These are phyloP conservation scores for Talaromyces sp. DNA, from an alignment of 2,329 filamentous ascomycete genomes.

Conservation along the genomic window DNA sequence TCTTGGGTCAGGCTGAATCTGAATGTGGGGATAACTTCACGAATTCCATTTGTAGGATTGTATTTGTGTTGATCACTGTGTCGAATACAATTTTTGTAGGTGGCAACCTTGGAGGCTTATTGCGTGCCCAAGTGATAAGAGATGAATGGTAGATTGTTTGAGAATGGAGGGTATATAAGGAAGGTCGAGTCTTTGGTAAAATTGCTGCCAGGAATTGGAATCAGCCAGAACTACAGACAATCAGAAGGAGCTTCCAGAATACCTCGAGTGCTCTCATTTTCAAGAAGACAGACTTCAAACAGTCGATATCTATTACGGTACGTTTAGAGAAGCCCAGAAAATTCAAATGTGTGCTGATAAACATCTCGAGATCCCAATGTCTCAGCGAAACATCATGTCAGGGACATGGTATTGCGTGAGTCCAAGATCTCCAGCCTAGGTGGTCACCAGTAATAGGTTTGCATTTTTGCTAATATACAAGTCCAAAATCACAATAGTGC, in stretches of 20 bases:
- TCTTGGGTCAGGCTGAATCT: background rate
- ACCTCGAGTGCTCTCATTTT: no score
- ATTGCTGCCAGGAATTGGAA: background rate
- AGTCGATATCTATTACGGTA: background rate
- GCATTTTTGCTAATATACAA: background rate
- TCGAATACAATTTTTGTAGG: background rate
- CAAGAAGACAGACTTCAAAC: background rate
- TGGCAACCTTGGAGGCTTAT: no score
- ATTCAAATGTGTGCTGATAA: no score
- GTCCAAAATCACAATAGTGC: background rate
- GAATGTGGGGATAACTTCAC: slow-evolving; percentile 18
- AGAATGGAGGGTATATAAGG: background rate
- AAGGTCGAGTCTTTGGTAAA: background rate
- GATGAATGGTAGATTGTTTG: background rate
- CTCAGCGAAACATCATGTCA: background rate
- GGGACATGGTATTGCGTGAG: background rate
- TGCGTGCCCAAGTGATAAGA: background rate
- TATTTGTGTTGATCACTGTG: background rate
- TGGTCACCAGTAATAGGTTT: background rate
- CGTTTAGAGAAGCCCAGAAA: background rate
- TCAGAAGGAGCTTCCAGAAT: background rate
- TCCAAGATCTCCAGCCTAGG: background rate
- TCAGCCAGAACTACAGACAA: no score
- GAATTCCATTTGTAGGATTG: background rate
- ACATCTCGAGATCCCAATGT: background rate